Evolutionary conservation across 2,329 filamentous ascomycete genomes (phyloP), one percentile per base, ranked within the genome.

Genomic region (Aureobasidium lini): DNA sequence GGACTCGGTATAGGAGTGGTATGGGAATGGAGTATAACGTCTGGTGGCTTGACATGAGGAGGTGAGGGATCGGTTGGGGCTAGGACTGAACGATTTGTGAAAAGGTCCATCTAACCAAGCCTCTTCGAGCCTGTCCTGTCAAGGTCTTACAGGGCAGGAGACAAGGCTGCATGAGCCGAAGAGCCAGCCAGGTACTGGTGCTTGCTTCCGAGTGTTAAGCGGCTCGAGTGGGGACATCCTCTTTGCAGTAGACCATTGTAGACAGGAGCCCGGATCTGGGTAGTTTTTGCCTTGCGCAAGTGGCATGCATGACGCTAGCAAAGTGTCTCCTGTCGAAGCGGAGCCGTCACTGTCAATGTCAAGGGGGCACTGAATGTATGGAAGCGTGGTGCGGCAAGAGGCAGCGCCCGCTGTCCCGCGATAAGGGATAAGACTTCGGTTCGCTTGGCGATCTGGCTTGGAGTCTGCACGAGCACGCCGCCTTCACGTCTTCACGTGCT

Each of bases 351-450:
- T 52, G 57, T 59, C 39, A 37, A 43, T 34, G 32, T 57, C 43
- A 31, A 57, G 29, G 43, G 42, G 43, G 23, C 32, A 6, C 11
- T 9, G 9, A 49, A 53, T 39, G 37, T 15, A 43, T 50, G 28
- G 40, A 59, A 43, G 46, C 39, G 57, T 43, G 54, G 54, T 47
- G 43, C 57, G 57, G 57, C 46, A 53, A 52, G 57, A 52, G 57
- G 57, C 37, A 50, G 46, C 29, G 47, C 47, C 57, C 57, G 57
- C 57, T 44, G 37, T 59, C 57, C 57, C 57, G 57, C 57, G 57
- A 59, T 59, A 59, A 59, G 57, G 57, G 57, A 59, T 59, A 59
- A 59, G 57, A 59, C 57, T 53, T 40, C 4, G 23, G 23, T 23
- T 11, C 7, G 29, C 52, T 56, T 53, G 50, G 50, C 50, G 50